phyloP scores from a whole-genome alignment of 768 basidiomycete genomes.

The Amanita molliuscula region DNA sequence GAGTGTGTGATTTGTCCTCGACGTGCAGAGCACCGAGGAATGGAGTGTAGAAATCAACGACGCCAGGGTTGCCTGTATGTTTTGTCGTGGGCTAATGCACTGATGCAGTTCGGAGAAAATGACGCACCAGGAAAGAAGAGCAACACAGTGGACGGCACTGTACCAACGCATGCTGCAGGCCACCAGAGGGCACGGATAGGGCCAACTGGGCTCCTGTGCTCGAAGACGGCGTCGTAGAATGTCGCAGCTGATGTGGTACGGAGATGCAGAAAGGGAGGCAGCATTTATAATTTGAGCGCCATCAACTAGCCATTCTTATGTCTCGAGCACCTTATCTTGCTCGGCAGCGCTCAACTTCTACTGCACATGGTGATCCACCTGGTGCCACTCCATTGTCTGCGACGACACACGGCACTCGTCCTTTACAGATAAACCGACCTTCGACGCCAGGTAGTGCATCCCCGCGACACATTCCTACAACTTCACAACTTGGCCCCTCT shows the following conservation, averaged over 20 bases:
- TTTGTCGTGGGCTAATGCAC: not conserved
- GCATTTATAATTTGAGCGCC: not conserved
- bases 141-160: slow-evolving; percentile 23
- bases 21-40: slow-evolving; percentile 48
- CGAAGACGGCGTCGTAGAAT: slow-evolving; percentile 24
- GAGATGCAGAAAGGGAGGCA: slow-evolving; percentile 24
- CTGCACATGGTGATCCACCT: slow-evolving; percentile 30
- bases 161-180: slow-evolving; percentile 18
- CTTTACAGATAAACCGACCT: slow-evolving; percentile 51
- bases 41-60: slow-evolving; percentile 55
- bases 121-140: slow-evolving; percentile 40
- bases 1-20: slow-evolving; percentile 19
- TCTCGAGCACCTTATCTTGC: slow-evolving; percentile 36
- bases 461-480: slow-evolving; percentile 26
- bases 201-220: slow-evolving; percentile 26
- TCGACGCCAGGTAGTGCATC: slow-evolving; percentile 37
- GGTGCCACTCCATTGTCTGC: slow-evolving; percentile 25
- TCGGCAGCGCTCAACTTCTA: slow-evolving; percentile 20
- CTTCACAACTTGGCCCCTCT: slow-evolving; percentile 40
- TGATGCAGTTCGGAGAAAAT: not conserved
- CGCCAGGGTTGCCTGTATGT: slow-evolving; percentile 40
- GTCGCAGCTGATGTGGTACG: not conserved
- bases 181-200: slow-evolving; percentile 45
- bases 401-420: slow-evolving; percentile 31
- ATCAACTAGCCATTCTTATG: slow-evolving; percentile 22